Evolutionary conservation across 163 green algal species (phyloP).

Genomic region (Volvox carteri): DNA sequence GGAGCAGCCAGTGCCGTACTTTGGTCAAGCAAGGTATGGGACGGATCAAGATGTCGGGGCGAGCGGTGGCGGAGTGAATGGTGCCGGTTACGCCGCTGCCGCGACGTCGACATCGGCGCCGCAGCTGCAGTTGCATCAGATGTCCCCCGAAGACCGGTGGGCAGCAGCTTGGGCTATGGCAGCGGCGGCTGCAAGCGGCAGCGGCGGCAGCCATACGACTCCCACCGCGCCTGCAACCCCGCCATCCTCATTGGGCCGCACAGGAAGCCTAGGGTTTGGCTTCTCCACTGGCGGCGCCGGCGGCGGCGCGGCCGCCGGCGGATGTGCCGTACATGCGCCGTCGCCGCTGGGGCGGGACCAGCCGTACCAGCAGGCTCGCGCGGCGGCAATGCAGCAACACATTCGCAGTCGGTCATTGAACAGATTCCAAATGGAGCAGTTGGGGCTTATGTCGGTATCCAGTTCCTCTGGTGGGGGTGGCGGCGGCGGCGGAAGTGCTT

Average conservation of each 20-base stretch:
- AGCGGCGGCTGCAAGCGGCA: neutral
- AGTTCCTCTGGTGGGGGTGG: neutral
- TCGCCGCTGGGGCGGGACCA: conserved; percentile 44
- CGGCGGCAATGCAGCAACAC: conserved; percentile 46
- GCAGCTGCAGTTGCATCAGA: neutral
- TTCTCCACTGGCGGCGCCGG: neutral
- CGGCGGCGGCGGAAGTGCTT: neutral
- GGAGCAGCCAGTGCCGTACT: neutral
- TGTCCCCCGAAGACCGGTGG: conserved; percentile 14
- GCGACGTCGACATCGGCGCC: neutral
- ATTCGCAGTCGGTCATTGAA: conserved; percentile 41
- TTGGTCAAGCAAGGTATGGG: no score
- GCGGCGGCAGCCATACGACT: neutral
- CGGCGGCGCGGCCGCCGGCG: neutral
- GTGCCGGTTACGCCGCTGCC: neutral
- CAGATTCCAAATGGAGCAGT: conserved; percentile 36
- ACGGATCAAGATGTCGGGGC: neutral
- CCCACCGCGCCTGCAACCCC: neutral
- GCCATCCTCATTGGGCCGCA: neutral
- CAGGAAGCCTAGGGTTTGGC: neutral
- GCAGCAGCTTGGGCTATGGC: conserved; percentile 12
- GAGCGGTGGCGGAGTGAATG: no score
- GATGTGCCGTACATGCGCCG: neutral
- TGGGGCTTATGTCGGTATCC: neutral
- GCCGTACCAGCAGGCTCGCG: conserved; percentile 21